phyloP scores from a whole-genome alignment of 2,329 filamentous ascomycete genomes.

The Thelonectria discophora region DNA sequence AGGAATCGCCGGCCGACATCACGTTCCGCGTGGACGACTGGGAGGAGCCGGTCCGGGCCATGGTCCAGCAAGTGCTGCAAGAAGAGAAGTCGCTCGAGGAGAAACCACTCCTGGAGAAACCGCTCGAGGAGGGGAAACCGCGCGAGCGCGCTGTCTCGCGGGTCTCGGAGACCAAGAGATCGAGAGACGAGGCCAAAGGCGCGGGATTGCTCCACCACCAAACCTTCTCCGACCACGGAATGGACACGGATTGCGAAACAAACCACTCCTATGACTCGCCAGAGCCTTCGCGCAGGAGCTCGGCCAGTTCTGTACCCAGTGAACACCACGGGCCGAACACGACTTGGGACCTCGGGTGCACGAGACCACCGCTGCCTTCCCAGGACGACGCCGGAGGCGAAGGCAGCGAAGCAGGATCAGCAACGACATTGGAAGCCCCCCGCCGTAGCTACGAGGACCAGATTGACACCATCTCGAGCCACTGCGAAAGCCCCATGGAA shows the following conservation, averaged over 20 bases:
- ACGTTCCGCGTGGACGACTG: conserved; percentile 29
- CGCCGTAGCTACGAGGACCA: background rate
- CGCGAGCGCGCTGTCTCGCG: background rate
- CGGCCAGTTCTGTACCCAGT: background rate
- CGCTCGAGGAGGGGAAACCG: background rate
- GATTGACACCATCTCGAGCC: too few species aligned
- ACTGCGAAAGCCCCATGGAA: background rate
- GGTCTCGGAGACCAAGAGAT: background rate
- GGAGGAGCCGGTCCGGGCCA: conserved; percentile 15
- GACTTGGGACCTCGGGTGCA: background rate
- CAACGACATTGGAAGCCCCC: background rate
- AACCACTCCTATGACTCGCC: background rate
- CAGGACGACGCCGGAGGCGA: background rate
- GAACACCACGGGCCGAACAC: background rate
- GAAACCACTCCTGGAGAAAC: background rate
- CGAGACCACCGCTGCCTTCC: background rate
- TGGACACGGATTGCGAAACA: background rate
- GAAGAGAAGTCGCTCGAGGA: too few species aligned
- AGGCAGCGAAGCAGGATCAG: background rate
- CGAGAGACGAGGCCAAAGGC: too few species aligned
- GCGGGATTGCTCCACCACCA: background rate
- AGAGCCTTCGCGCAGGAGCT: background rate
- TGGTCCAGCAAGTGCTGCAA: background rate
- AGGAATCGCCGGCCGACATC: conserved; percentile 18
- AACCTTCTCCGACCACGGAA: background rate